Percentiles rank a stretch among this genome's conserved stretches.
Evolutionary conservation across 805 yeast species (phyloP).

Genomic region (Pichia eremophila): DNA sequence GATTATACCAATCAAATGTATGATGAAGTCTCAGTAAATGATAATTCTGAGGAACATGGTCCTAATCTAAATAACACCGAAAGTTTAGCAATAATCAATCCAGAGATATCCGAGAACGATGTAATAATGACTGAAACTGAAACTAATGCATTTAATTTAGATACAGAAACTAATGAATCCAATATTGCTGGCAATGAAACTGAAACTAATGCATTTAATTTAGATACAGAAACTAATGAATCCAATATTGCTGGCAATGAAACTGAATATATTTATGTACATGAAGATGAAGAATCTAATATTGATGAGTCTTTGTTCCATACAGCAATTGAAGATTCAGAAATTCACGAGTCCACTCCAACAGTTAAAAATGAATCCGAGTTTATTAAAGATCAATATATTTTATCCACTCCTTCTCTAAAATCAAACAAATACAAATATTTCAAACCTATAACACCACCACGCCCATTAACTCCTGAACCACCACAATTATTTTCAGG

Average conservation of each 20-base stretch:
- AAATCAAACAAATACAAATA: neutral
- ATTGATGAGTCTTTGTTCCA: neutral
- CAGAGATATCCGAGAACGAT: too few relatives aligned
- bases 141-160: neutral
- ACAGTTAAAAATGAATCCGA: neutral
- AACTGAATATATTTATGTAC: neutral
- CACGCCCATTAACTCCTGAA: conserved; percentile 17
- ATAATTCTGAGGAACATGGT: too few relatives aligned
- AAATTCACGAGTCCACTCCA: conserved; percentile 4
- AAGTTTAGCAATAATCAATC: too few relatives aligned
- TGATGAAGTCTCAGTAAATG: too few relatives aligned
- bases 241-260: neutral
- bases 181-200: neutral
- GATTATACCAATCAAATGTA: too few relatives aligned
- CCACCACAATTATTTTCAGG: conserved; percentile 13
- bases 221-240: neutral
- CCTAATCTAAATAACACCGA: too few relatives aligned
- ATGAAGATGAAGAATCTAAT: neutral
- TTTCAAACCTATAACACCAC: conserved; percentile 12
- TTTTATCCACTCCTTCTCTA: neutral
- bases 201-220: too few relatives aligned
- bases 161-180: neutral
- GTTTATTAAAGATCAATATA: neutral
- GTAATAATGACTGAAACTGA: too few relatives aligned
- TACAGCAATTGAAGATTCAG: conserved; percentile 1